Base-by-base conservation (phyloP, 352 stramenopile species). In the Phytophthora uliginosa region DNA sequence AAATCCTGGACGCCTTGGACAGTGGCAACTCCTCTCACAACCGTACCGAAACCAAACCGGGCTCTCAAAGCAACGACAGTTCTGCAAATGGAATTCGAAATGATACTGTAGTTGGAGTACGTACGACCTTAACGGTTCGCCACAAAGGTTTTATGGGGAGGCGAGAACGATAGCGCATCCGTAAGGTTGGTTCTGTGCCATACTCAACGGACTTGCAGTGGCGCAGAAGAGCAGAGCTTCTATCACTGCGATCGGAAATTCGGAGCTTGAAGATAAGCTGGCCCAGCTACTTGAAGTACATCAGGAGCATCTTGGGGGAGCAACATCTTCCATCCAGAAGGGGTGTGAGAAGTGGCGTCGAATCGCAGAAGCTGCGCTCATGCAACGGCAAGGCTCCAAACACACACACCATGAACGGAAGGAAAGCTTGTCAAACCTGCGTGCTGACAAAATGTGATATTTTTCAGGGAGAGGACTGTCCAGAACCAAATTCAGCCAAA, bases 171-270 rank as follows among this genome's bases (percentile, higher is more conserved):
- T 66, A 72, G n/a, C 65, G 56, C 18, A 72, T 72, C 55, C 57
- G 56, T 13, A 71, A 55, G 48, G 65, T 72, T 28, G 65, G 48
- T 7, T 66, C 56, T 42, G 57, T 72, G 22, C 48, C 65, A 8
- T 72, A 72, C 22, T 72, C 58, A 22, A 72, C 65, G 48, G 58
- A 62, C 22, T 17, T 72, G 4, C 65, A 67, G 31, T 57, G 58
- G 15, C 65, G 58, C 10, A 66, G 57, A 42, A 56, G 15, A 42
- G 40, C 28, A 9, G 63, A 70, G 34, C 22, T 70, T 7, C 17
- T 36, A 34, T 51, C 53, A 8, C 20, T 70, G 28, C 42, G 45
- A 4, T 51, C n/a, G 12, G 54, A 70, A 70, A 42, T 24, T 8
- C 63, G 38, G 54, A 40, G 17, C 53, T 69, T 38, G 40, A 69